Evolutionary conservation across 2,329 filamentous ascomycete genomes (phyloP), one percentile per base, ranked within the genome.

Genomic region (Stagonosporopsis rhizophila): DNA sequence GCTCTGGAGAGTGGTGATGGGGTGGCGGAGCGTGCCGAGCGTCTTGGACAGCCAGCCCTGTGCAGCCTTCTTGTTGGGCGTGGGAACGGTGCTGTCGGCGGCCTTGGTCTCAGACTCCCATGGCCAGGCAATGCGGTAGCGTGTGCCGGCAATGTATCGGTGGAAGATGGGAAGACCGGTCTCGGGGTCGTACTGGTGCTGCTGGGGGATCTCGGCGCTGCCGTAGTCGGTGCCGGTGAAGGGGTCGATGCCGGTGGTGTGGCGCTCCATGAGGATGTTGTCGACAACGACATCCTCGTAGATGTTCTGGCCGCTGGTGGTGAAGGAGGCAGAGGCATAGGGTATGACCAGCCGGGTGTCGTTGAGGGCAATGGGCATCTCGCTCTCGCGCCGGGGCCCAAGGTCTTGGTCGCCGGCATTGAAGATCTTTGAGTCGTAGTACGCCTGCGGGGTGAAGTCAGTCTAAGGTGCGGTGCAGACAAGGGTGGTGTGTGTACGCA

Each of bases 301-400:
- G 27, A 58, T 56, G 38, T 61, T 65, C 69, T 88, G 87, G 12
- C 89, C 90, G 61, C 79, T 77, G 15, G 85, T 82, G 73, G 95
- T 85, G 45, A 57, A 50, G 23, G 56, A 52, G 8, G 55, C 59
- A 15, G 81, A 81, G 50, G 96, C 64, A 49, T 69, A 80, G 20
- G 91, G 87, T 71, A 91, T 87, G 44, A 98, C 91, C 30, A 97
- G 90, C 54, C 91, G 90, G 61, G 98, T 82, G 59, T 90, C 82
- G 30, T 85, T 83, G 68, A 96, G 82, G 50, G 89, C 83, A 28
- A 96, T 75, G 28, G 87, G 80, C 48, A 85, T 72, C 66, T 83
- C 80, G 54, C 82, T 72, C 69, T 66, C 81, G 41, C 82, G 76
- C 55, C 83, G 75, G 65, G 53, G 78, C 66, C 56, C 75, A 72